A percentile compares a stretch with the other conserved stretches of the same genome.
Conservation (phyloP, 495 filamentous ascomycete species). For the Annulohypoxylon stygium region DNA sequence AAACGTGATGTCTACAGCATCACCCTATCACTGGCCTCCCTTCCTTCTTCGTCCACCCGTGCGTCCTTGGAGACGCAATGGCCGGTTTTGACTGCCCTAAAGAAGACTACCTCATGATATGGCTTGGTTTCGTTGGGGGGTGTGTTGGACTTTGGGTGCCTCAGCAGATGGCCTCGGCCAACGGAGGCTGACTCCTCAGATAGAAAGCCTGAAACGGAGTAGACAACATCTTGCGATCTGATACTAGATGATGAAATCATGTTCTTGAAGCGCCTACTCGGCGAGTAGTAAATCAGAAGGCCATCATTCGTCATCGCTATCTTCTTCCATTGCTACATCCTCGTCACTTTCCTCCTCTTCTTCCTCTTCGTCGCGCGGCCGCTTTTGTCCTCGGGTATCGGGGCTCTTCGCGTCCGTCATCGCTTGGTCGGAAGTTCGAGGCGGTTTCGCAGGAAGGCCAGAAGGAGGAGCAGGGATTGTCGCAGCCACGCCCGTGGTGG, state of each 20-base stretch:
- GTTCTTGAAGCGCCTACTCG: background rate
- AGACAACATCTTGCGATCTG: background rate
- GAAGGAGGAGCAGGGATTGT: constrained; percentile 57
- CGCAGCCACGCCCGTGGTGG: constrained; percentile 54
- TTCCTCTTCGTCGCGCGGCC: constrained; percentile 80
- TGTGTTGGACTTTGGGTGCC: constrained; percentile 81
- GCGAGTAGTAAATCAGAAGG: constrained; percentile 14
- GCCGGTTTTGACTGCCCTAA: constrained; percentile 65
- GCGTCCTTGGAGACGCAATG: constrained; percentile 86
- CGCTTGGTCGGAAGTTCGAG: constrained; percentile 53
- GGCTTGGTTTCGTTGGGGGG: constrained; percentile 82
- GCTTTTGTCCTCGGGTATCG: constrained; percentile 69
- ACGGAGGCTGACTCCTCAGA: constrained; percentile 33
- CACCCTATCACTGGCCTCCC: constrained; percentile 81
- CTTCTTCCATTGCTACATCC: constrained; percentile 62
- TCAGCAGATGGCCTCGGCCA: constrained; percentile 60
- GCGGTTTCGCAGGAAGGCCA: constrained; percentile 58
- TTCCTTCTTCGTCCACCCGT: constrained; percentile 86
- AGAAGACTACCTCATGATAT: constrained; percentile 79
- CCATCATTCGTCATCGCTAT: constrained; percentile 68
- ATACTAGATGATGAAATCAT: background rate
- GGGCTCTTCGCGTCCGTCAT: constrained; percentile 60
- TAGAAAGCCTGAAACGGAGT: background rate
- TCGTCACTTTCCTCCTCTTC: constrained; percentile 68
- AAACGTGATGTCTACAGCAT: constrained; percentile 69